Percentiles rank a stretch among this genome's conserved stretches.
Evolutionary conservation across 2,329 filamentous ascomycete species (phyloP).

Genomic region (Ceratocystis colombiana): DNA sequence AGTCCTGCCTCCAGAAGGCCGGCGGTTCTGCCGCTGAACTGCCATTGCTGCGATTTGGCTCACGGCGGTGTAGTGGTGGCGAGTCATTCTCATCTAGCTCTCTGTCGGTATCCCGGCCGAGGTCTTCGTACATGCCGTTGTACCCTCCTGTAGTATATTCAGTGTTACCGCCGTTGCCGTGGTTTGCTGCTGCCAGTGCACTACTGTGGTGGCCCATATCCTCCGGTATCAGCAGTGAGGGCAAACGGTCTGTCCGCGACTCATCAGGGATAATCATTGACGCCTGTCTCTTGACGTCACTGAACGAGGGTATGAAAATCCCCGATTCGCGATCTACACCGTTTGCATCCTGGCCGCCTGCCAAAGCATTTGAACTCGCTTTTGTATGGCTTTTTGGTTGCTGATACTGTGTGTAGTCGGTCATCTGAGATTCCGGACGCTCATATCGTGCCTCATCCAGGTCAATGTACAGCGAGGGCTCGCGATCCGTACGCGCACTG

Average conservation of each 20-base stretch:
- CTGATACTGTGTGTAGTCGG: slow-evolving; percentile 18
- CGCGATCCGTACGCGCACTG: slow-evolving; percentile 19
- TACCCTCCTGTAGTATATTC: slow-evolving; percentile 20
- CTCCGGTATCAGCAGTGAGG: slow-evolving; percentile 23
- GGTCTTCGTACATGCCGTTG: slow-evolving; percentile 22
- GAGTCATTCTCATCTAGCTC: slow-evolving; percentile 16
- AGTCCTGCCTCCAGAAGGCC: slow-evolving; percentile 13
- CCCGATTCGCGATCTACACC: slow-evolving; percentile 15
- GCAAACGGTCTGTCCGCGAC: slow-evolving; percentile 23
- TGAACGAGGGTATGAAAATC: slow-evolving; percentile 24
- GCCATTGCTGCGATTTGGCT: slow-evolving; percentile 7
- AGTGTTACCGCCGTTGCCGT: neutral
- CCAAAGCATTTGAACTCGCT: slow-evolving; percentile 2
- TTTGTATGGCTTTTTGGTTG: slow-evolving; percentile 15
- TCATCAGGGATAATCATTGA: slow-evolving; percentile 25
- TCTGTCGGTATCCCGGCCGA: slow-evolving; percentile 3
- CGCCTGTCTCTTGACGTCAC: slow-evolving; percentile 18
- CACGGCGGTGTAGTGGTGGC: slow-evolving; percentile 16
- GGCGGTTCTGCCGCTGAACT: slow-evolving; percentile 18
- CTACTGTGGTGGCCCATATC: slow-evolving; percentile 22
- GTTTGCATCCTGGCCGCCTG: neutral
- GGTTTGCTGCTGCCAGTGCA: slow-evolving; percentile 3
- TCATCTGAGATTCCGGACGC: slow-evolving; percentile 21
- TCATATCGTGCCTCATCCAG: slow-evolving; percentile 21
- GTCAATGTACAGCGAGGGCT: slow-evolving; percentile 24